Percentiles rank a stretch among this genome's conserved stretches.
Evolutionary conservation across 805 yeast species (phyloP).

Genomic region (Yarrowia sp.): DNA sequence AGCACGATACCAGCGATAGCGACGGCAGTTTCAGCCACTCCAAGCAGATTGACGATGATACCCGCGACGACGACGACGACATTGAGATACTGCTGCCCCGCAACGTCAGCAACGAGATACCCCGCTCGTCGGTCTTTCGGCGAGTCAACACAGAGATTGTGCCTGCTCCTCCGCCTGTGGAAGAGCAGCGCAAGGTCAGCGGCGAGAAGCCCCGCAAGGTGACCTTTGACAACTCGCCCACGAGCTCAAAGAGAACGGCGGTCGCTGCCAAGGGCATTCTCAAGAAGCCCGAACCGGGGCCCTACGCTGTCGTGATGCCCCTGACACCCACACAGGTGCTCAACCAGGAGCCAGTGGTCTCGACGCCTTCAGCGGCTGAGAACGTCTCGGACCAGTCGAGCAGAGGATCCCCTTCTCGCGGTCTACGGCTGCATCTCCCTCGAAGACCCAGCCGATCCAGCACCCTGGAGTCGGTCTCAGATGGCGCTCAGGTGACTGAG

Average conservation of each 20-base stretch:
- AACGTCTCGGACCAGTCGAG: not conserved
- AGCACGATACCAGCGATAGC: constrained; percentile 6
- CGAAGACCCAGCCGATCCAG: constrained; percentile 2
- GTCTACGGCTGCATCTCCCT: not conserved
- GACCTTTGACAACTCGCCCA: constrained; percentile 6
- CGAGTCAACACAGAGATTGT: constrained; percentile 1
- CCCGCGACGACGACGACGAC: constrained; percentile 21
- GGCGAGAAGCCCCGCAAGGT: not conserved
- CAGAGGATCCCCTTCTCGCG: not conserved
- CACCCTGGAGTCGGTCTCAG: not conserved
- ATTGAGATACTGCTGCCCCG: constrained; percentile 15
- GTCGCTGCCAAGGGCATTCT: constrained; percentile 8
- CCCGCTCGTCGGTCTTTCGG: not conserved
- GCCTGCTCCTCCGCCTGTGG: not conserved
- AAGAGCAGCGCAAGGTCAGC: not conserved
- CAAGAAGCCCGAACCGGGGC: constrained; percentile 5
- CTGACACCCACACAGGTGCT: constrained; percentile 6
- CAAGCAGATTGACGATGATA: constrained; percentile 1
- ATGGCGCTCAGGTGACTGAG: not conserved
- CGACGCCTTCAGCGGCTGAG: not conserved
- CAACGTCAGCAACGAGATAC: constrained; percentile 16
- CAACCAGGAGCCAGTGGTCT: not conserved
- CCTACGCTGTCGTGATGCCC: not conserved
- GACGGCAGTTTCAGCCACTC: not conserved
- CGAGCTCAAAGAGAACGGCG: not conserved